phyloP scores from a whole-genome alignment of 768 basidiomycete species.

The Suillus subluteus region DNA sequence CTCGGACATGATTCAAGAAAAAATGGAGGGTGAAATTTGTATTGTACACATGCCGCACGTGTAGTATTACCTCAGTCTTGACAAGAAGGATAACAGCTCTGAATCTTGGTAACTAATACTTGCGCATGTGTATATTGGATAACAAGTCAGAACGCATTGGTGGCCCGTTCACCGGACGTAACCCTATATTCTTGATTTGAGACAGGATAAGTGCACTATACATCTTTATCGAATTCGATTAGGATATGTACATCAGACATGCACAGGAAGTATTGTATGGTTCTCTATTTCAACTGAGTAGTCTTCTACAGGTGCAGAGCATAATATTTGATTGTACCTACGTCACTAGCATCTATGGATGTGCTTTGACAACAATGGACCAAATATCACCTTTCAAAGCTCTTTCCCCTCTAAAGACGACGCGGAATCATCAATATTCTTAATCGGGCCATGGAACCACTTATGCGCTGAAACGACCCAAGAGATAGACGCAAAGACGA shows the following conservation, averaged over 20 bases:
- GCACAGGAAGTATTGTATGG: neutral
- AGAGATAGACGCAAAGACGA: constrained; percentile 62
- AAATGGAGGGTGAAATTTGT: neutral
- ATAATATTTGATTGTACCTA: neutral
- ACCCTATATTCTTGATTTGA: neutral
- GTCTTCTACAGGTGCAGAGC: neutral
- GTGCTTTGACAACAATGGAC: neutral
- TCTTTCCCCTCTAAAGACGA: constrained; percentile 19
- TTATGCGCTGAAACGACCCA: constrained; percentile 70
- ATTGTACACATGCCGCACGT: neutral
- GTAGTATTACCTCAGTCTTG: neutral
- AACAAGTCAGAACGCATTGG: neutral
- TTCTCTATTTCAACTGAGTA: neutral
- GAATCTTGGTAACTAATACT: neutral
- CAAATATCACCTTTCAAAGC: constrained; percentile 5
- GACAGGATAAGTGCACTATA: too few species aligned
- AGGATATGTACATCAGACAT: neutral
- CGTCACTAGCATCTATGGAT: neutral
- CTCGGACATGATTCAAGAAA: neutral
- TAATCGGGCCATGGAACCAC: constrained; percentile 73
- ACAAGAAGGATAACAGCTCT: neutral
- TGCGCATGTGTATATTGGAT: neutral
- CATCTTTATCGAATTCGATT: neutral
- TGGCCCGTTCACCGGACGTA: neutral
- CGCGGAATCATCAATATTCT: constrained; percentile 42